Conservation (phyloP, 106 monocot species). For the Cymbidium sinense region DNA sequence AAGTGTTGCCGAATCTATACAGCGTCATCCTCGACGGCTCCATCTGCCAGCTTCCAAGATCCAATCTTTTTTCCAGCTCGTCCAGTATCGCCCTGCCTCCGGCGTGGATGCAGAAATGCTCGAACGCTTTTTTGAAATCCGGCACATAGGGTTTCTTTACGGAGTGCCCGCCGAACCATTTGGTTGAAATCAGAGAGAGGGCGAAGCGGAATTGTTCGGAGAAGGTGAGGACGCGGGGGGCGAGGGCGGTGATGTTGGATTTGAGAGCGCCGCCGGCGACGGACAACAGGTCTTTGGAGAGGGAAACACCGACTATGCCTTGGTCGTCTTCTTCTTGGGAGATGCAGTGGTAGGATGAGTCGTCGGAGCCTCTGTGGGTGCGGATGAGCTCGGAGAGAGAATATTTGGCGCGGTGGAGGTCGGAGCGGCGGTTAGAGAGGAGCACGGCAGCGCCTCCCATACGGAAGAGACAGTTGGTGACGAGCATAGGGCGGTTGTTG, state of each 20-base stretch:
- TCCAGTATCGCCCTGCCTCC: constrained; percentile 83
- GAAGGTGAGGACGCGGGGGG: constrained; percentile 11
- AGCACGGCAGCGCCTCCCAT: constrained; percentile 13
- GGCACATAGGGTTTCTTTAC: neutral
- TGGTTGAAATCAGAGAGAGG: neutral
- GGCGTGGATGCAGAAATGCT: constrained; percentile 95
- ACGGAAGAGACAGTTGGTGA: constrained; percentile 15
- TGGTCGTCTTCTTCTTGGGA: constrained; percentile 10
- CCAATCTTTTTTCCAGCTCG: constrained; percentile 20
- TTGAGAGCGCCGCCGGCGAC: constrained; percentile 5
- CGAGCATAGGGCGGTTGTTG: constrained; percentile 12
- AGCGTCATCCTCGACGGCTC: constrained; percentile 21
- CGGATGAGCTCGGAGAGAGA: neutral
- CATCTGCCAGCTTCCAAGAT: neutral
- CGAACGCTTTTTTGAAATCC: constrained; percentile 28
- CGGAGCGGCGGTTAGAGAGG: constrained; percentile 12
- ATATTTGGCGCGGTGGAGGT: constrained; percentile 9
- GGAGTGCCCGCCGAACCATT: neutral
- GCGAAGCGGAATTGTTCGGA: constrained; percentile 12
- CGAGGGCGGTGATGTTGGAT: constrained; percentile 6
- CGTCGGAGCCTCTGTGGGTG: constrained; percentile 11
- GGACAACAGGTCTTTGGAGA: constrained; percentile 12
- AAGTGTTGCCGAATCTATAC: constrained; percentile 11
- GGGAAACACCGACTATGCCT: constrained; percentile 1
- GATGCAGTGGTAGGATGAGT: constrained; percentile 7